These are phyloP conservation scores for Gastrolobium villosum DNA, from an alignment of 306 rosid genomes.

Conservation along the genomic window DNA sequence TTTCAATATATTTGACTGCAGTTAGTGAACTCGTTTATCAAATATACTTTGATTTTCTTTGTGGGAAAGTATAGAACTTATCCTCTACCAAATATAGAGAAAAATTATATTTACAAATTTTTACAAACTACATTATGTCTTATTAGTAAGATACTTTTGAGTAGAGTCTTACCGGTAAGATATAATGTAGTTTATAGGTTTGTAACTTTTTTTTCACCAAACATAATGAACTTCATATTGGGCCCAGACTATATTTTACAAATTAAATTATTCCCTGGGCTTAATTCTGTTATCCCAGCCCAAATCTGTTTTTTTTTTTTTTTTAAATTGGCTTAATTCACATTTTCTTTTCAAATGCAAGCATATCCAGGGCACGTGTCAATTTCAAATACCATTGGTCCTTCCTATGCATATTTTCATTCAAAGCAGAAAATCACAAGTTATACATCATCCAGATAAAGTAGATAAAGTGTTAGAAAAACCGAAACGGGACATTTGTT, in stretches of 20 bases:
- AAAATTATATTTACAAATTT: too few species aligned
- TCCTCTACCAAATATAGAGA: too few species aligned
- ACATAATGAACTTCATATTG: neutral
- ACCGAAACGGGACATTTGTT: neutral
- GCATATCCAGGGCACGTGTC: slow-evolving; percentile 28
- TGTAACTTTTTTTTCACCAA: too few species aligned
- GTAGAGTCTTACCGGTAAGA: too few species aligned
- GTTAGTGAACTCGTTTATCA: neutral
- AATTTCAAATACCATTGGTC: slow-evolving; percentile 30
- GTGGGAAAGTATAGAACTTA: neutral
- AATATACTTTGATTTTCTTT: neutral
- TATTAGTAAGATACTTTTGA: too few species aligned
- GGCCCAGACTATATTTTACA: neutral
- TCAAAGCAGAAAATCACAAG: slow-evolving; percentile 32
- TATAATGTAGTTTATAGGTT: too few species aligned
- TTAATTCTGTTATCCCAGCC: neutral
- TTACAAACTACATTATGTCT: too few species aligned
- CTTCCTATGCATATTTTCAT: neutral
- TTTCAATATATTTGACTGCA: neutral
- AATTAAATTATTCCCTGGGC: neutral
- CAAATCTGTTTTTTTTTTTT: neutral
- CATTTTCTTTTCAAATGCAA: neutral
- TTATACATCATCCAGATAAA: slow-evolving; percentile 34
- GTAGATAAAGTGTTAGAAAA: slow-evolving; percentile 45
- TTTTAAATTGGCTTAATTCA: neutral